These are phyloP conservation scores for Tetragonia tetragonoides DNA, from an alignment of 148 eudicot species.

Conservation along the genomic window DNA sequence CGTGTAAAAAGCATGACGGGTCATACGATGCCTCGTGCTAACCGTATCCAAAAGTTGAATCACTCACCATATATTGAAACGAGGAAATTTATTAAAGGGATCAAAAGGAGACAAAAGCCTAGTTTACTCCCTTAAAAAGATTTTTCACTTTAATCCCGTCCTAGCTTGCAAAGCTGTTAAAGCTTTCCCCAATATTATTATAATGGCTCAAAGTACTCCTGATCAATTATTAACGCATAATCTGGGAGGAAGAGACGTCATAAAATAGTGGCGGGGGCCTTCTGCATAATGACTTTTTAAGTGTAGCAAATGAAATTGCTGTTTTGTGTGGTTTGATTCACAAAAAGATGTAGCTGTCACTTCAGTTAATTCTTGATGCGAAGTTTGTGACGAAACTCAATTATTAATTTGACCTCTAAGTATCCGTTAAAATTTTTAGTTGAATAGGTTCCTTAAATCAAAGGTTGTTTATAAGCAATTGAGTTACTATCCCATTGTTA, in stretches of 20 bases:
- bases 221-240: conserved; percentile 12
- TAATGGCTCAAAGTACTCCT: not conserved
- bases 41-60: too few relatives aligned
- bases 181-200: too few relatives aligned
- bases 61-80: too few relatives aligned
- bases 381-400: not conserved
- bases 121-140: conserved; percentile 17
- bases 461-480: too few relatives aligned
- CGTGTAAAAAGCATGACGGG: too few relatives aligned
- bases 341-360: not conserved
- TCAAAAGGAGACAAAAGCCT: conserved; percentile 18
- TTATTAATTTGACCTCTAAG: too few relatives aligned
- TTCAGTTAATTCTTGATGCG: conserved; percentile 1
- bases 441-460: too few relatives aligned
- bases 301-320: not conserved
- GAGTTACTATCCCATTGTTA: too few relatives aligned
- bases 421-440: too few relatives aligned
- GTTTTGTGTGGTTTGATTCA: not conserved
- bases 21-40: too few relatives aligned
- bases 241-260: conserved; percentile 19
- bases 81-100: not conserved
- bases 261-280: conserved; percentile 23
- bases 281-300: conserved; percentile 2
- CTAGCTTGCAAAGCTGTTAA: not conserved
- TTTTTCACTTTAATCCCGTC: conserved; percentile 10